Evolutionary conservation across 345 rosid genomes (phyloP).

Genomic region (Aurinia saxatilis): DNA sequence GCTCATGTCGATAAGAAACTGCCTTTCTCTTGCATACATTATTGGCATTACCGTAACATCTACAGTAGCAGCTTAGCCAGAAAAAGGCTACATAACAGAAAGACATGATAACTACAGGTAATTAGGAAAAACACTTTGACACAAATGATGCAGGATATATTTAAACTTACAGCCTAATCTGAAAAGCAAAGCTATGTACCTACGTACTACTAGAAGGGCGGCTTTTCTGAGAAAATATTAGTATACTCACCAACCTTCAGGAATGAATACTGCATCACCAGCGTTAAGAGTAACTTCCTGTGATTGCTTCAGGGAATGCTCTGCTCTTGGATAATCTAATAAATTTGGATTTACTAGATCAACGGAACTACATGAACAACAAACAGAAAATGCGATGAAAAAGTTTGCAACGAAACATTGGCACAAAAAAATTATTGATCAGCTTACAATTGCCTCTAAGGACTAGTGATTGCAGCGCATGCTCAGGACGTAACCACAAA

Average conservation of each 20-base stretch:
- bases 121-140: not conserved
- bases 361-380: constrained; percentile 49
- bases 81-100: not conserved
- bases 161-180: not conserved
- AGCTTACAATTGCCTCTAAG: not conserved
- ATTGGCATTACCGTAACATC: not conserved
- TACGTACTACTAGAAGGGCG: not conserved
- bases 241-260: constrained; percentile 92
- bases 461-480: not conserved
- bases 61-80: not conserved
- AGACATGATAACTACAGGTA: not conserved
- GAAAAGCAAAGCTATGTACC: constrained; percentile 1
- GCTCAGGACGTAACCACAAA: not conserved
- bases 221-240: constrained; percentile 6
- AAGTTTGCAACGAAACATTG: not conserved
- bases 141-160: not conserved
- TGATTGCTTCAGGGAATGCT: constrained; percentile 41
- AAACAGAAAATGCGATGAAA: constrained; percentile 10
- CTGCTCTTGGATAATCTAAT: constrained; percentile 67
- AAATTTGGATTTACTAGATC: constrained; percentile 58
- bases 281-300: constrained; percentile 65
- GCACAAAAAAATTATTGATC: constrained; percentile 1
- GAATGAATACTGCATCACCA: constrained; percentile 95
- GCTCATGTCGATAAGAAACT: constrained; percentile 4
- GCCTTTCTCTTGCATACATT: not conserved